These are phyloP conservation scores for Aspergillus costaricaensis DNA, from an alignment of 2,329 filamentous ascomycete species.

Conservation along the genomic window DNA sequence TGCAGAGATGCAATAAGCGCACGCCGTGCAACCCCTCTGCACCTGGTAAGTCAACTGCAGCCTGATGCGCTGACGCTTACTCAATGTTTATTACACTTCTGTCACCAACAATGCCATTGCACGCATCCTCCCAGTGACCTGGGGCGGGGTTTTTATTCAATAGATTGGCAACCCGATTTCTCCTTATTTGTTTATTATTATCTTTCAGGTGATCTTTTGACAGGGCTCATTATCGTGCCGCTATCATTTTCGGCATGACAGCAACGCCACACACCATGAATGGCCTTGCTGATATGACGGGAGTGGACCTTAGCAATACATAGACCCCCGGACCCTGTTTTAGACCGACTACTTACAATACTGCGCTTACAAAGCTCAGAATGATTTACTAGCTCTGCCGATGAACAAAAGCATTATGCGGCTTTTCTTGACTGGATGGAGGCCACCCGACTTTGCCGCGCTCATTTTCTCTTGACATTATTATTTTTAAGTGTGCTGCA, in stretches of 20 bases:
- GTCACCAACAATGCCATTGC: constrained; percentile 7
- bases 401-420: constrained; percentile 7
- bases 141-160: not conserved
- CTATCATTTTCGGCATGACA: not conserved
- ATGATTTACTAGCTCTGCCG: not conserved
- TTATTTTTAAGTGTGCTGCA: not conserved
- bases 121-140: not conserved
- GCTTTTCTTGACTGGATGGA: constrained; percentile 2
- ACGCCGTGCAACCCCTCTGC: constrained; percentile 19
- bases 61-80: constrained; percentile 8
- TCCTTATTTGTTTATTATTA: too few species aligned
- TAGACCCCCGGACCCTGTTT: not conserved
- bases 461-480: not conserved
- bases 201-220: constrained; percentile 1
- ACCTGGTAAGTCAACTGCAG: constrained; percentile 8
- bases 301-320: not conserved
- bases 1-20: constrained; percentile 10
- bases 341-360: constrained; percentile 1
- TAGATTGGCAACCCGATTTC: not conserved
- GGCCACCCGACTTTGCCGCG: constrained; percentile 16
- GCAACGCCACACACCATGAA: not conserved
- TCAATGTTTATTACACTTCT: not conserved
- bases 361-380: not conserved
- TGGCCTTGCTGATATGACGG: not conserved
- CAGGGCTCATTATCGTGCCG: not conserved